Conservation (phyloP, 1,139 yeast species). For the Yamadazyma sp. region DNA sequence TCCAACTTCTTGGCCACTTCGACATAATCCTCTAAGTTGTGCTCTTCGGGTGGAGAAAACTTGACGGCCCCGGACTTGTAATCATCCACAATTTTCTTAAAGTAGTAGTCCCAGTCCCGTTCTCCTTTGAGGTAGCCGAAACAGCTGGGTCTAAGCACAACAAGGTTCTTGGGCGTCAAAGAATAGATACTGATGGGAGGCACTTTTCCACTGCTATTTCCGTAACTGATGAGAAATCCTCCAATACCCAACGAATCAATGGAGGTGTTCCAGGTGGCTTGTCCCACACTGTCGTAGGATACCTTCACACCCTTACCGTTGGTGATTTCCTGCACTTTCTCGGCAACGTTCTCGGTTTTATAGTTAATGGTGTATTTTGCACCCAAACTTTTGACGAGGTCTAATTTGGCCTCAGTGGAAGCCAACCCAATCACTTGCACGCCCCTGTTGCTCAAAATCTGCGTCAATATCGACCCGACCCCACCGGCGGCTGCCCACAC, state of each 20-base stretch:
- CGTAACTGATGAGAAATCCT: constrained; percentile 76
- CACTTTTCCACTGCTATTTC: constrained; percentile 86
- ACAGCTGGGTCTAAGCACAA: constrained; percentile 63
- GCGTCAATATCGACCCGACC: constrained; percentile 71
- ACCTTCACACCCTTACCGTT: constrained; percentile 71
- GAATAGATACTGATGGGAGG: constrained; percentile 57
- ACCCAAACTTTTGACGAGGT: constrained; percentile 63
- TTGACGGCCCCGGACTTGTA: constrained; percentile 52
- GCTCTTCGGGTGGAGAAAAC: constrained; percentile 52
- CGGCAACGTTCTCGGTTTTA: constrained; percentile 53
- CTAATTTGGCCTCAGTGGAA: constrained; percentile 66
- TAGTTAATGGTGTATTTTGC: constrained; percentile 74
- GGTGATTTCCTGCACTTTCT: constrained; percentile 65
- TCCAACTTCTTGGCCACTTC: constrained; percentile 69
- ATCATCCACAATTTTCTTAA: constrained; percentile 43
- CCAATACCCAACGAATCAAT: constrained; percentile 60
- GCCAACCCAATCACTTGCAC: constrained; percentile 85
- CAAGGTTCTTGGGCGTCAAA: constrained; percentile 58
- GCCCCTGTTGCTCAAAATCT: constrained; percentile 60
- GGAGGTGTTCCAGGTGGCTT: constrained; percentile 69
- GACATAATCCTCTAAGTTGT: constrained; percentile 62
- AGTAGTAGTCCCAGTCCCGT: constrained; percentile 61
- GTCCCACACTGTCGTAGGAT: constrained; percentile 80
- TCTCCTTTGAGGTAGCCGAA: constrained; percentile 48
- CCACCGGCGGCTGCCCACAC: constrained; percentile 97